Evolutionary conservation across 2,329 filamentous ascomycete genomes (phyloP), one percentile per base, ranked within the genome.

Genomic region (Immersiporthe knoxdaviesiana): DNA sequence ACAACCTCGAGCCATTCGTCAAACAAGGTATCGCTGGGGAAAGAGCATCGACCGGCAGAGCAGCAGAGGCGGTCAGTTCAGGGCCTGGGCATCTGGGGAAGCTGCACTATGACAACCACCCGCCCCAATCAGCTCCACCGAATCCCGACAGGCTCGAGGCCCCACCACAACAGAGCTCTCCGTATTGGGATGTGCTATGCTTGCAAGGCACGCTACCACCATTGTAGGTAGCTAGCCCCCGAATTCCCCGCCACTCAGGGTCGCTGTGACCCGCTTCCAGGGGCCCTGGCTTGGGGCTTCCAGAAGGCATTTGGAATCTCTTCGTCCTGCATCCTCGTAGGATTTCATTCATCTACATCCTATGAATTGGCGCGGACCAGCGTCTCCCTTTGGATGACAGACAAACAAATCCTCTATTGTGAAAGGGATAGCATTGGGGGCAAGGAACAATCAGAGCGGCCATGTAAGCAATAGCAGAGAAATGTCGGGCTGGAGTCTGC

Each of bases 191-290:
- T 37, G 44, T n/a, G 44, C 44, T 16, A 21, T 44, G 41, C 14
- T 44, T 44, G 41, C 41, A 35, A 44, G 32, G 32, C 47, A 52
- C 47, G 58, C 30, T 35, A 35, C 35, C 35, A 35, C n/a, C n/a
- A n/a, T n/a, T n/a, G n/a, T n/a, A n/a, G n/a, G n/a, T n/a, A 35
- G 35, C 7, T 10, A 39, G 5, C 16, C 27, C 16, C 32, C n/a
- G n/a, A n/a, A 5, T 59, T 35, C 24, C 56, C 30, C 27, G 16
- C n/a, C 10, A 35, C 8, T 5, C 8, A 68, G 69, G 66, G 66
- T 66, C 63, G 63, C 66, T 65, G 66, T 68, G 69, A 61, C 66
- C 69, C 66, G 69, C 61, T 63, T 35, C 27, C 24, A 30, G 27
- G 41, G 35, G 35, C 35, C 16, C 41, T 47, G 44, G 44, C 21